These are phyloP conservation scores for Rubroshorea leprosula DNA, from an alignment of 345 rosid species.

Conservation along the genomic window DNA sequence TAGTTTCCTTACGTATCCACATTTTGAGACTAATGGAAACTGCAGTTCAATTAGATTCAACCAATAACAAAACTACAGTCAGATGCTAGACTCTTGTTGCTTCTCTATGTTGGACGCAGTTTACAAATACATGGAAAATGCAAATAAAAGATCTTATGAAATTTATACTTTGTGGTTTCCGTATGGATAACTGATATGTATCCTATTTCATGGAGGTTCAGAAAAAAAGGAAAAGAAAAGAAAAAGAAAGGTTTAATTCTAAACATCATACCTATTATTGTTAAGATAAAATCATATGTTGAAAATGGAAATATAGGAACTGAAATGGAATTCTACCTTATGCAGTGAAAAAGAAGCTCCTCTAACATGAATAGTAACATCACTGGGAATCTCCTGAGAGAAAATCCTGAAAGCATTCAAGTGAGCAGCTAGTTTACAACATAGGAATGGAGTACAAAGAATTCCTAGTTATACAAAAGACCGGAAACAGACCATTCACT, in stretches of 20 bases:
- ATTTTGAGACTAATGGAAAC: conserved; percentile 80
- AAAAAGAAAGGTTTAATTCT: too few species aligned
- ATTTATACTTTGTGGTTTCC: too few species aligned
- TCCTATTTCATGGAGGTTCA: too few species aligned
- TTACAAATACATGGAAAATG: too few species aligned
- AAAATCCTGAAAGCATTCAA: conserved; percentile 61
- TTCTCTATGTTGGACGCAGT: too few species aligned
- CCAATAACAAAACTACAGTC: neutral
- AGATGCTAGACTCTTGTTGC: too few species aligned
- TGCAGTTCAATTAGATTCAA: conserved; percentile 29
- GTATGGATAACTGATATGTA: too few species aligned
- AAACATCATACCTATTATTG: too few species aligned
- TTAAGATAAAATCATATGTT: neutral
- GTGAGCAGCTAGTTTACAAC: neutral
- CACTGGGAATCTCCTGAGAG: conserved; percentile 95
- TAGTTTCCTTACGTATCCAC: conserved; percentile 64
- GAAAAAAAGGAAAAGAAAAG: too few species aligned
- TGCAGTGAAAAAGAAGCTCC: conserved; percentile 76
- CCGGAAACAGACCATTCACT: conserved; percentile 58
- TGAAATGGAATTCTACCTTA: conserved; percentile 42
- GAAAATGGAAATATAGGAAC: conserved; percentile 6
- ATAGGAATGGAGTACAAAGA: neutral
- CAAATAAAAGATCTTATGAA: too few species aligned
- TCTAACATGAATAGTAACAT: conserved; percentile 66
- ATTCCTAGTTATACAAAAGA: neutral